These are phyloP conservation scores for Alternaria burnsii DNA, from an alignment of 2,329 filamentous ascomycete genomes.

Conservation along the genomic window DNA sequence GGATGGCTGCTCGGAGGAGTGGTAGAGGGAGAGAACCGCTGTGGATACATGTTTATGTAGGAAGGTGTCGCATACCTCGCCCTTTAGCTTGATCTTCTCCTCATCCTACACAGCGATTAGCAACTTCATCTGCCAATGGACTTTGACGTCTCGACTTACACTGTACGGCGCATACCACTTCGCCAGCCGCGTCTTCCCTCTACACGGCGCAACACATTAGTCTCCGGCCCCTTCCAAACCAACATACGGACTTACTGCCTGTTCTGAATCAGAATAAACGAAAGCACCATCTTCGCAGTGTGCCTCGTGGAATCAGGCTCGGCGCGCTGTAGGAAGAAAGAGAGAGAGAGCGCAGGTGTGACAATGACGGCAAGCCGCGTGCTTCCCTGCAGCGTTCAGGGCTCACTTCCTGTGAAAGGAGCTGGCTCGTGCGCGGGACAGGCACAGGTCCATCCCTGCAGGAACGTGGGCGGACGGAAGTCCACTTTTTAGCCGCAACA, in stretches of 20 bases:
- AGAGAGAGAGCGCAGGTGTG: not conserved
- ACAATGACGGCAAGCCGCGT: conserved; percentile 3
- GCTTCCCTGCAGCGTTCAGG: not conserved
- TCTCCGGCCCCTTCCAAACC: not conserved
- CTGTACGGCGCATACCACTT: conserved; percentile 99
- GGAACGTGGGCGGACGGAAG: conserved; percentile 10
- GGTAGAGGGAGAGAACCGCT: not conserved
- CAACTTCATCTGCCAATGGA: not conserved
- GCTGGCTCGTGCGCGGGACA: conserved; percentile 11
- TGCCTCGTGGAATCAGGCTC: conserved; percentile 14
- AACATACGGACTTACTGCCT: conserved; percentile 69
- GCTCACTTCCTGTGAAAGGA: conserved; percentile 3
- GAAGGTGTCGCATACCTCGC: conserved; percentile 71
- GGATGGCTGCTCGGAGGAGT: not conserved
- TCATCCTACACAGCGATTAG: conserved; percentile 70
- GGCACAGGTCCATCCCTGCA: conserved; percentile 13
- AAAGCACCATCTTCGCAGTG: conserved; percentile 67
- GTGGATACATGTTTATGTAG: conserved; percentile 7
- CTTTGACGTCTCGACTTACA: conserved; percentile 53
- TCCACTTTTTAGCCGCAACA: conserved; percentile 25
- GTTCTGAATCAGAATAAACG: conserved; percentile 90
- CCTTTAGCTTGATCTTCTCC: conserved; percentile 98
- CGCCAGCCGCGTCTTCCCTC: conserved; percentile 96
- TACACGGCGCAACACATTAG: conserved; percentile 49
- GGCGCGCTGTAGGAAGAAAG: conserved; percentile 12